Evolutionary conservation across 768 basidiomycete species (phyloP).

Genomic region (Dacryopinax primogenitus): DNA sequence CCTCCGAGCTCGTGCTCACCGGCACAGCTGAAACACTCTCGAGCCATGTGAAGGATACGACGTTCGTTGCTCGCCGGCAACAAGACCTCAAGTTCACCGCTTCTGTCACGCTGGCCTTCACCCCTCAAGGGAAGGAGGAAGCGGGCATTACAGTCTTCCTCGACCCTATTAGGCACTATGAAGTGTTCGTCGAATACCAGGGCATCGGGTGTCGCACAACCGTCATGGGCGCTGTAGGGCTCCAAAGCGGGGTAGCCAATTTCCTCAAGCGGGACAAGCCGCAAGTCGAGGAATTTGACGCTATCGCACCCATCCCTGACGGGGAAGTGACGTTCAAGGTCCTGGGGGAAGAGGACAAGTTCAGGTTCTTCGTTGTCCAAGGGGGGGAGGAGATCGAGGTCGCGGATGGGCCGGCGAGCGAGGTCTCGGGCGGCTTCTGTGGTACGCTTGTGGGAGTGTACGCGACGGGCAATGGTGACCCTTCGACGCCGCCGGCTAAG

Average conservation of each 20-base stretch:
- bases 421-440: constrained; percentile 4
- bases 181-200: not conserved
- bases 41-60: not conserved
- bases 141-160: constrained; percentile 2
- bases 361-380: not conserved
- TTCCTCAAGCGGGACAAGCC: not conserved
- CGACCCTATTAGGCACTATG: constrained; percentile 5
- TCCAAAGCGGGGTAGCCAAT: not conserved
- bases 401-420: not conserved
- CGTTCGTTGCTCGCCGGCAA: not conserved
- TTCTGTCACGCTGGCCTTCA: not conserved
- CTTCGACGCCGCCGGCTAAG: not conserved
- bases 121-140: not conserved
- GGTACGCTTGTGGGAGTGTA: constrained; percentile 1
- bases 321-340: not conserved
- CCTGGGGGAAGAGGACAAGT: constrained; percentile 1
- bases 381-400: not conserved
- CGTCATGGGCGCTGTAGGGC: not conserved
- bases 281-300: not conserved
- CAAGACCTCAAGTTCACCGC: constrained; percentile 5
- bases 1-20: not conserved
- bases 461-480: not conserved
- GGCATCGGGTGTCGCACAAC: constrained; percentile 1
- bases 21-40: not conserved
- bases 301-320: not conserved